Evolutionary conservation across 371 early-diverging fungal species (phyloP).

Genomic region (Rhizopus stolonifer): DNA sequence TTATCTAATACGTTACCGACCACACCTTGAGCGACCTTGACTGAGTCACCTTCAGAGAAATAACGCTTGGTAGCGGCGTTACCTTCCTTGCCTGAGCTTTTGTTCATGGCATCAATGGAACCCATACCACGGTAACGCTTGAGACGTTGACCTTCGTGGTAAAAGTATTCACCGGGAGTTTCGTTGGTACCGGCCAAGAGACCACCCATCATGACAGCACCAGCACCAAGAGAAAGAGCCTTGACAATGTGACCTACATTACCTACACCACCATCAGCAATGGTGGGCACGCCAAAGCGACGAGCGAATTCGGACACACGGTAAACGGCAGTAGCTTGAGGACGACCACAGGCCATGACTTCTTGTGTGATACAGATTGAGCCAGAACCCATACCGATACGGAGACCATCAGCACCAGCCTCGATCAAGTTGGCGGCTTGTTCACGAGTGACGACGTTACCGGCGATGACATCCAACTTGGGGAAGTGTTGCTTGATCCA

Average conservation of each 20-base stretch:
- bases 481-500: constrained; percentile 83
- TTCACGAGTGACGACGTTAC: constrained; percentile 95
- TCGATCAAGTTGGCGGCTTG: constrained; percentile 90
- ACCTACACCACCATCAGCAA: constrained; percentile 96
- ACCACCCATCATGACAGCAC: constrained; percentile 97
- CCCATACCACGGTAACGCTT: constrained; percentile 99
- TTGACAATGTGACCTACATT: constrained; percentile 97
- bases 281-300: constrained; percentile 92
- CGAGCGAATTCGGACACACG: constrained; percentile 90
- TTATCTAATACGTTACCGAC: constrained; percentile 95
- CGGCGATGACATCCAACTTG: constrained; percentile 88
- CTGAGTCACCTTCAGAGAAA: constrained; percentile 90
- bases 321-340: constrained; percentile 97
- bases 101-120: constrained; percentile 95
- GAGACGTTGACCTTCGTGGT: constrained; percentile 94
- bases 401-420: constrained; percentile 95
- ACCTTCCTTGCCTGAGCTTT: constrained; percentile 60
- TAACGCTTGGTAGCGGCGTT: constrained; percentile 92
- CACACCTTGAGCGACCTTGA: constrained; percentile 99
- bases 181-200: constrained; percentile 94
- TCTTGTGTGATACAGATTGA: constrained; percentile 98
- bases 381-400: constrained; percentile 97
- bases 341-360: constrained; percentile 98
- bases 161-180: constrained; percentile 97
- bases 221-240: constrained; percentile 92